phyloP scores from a whole-genome alignment of 768 basidiomycete genomes.

The Tephrocybe sp. region DNA sequence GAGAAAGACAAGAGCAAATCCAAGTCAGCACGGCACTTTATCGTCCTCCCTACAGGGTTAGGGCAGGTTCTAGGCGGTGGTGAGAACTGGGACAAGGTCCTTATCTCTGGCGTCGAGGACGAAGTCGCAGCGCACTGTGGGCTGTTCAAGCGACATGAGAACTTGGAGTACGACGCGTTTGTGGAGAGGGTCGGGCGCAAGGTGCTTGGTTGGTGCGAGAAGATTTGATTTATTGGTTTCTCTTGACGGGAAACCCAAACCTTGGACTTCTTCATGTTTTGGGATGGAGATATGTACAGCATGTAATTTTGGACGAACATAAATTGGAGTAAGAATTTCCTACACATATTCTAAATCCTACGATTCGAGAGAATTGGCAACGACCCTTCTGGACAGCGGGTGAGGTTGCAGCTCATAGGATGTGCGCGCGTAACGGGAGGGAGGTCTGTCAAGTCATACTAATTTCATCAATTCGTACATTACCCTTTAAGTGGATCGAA shows the following conservation, averaged over 20 bases:
- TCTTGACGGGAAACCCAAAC: background rate
- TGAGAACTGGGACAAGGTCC: slow-evolving; percentile 49
- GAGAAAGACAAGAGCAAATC: slow-evolving; percentile 23
- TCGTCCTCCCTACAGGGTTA: slow-evolving; percentile 48
- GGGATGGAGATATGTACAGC: no score
- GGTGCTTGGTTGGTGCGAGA: slow-evolving; percentile 43
- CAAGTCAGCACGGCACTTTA: slow-evolving; percentile 42
- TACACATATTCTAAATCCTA: no score
- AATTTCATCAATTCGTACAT: slow-evolving; percentile 26
- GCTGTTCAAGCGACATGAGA: slow-evolving; percentile 47
- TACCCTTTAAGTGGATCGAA: slow-evolving; percentile 22
- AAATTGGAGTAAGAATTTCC: no score
- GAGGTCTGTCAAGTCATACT: no score
- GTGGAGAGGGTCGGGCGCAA: slow-evolving; percentile 41
- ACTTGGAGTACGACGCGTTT: slow-evolving; percentile 49
- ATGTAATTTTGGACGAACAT: no score
- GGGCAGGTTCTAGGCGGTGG: slow-evolving; percentile 38
- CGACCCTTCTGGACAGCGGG: no score
- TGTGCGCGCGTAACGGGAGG: no score
- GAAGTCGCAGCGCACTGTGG: slow-evolving; percentile 59
- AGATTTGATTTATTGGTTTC: slow-evolving; percentile 1
- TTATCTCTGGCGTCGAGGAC: slow-evolving; percentile 48
- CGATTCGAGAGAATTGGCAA: no score
- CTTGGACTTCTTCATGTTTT: no score
- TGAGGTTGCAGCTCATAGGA: no score